A percentile compares a stretch with the other conserved stretches of the same genome.
phyloP scores from a whole-genome alignment of 148 eudicot species.

The Diospyros kaki region DNA sequence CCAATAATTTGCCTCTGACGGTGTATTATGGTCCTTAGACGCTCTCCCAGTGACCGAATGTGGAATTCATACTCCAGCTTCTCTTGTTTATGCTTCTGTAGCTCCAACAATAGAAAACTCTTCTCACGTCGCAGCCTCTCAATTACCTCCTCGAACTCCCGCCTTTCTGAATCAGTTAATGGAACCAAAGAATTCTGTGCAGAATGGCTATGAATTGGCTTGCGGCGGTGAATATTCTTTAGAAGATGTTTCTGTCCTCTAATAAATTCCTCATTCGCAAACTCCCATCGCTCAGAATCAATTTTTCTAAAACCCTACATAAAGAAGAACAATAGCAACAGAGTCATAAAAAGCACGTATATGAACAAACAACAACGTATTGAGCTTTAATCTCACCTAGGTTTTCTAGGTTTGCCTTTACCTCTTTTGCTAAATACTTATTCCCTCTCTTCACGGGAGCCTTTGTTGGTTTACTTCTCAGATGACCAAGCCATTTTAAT shows the following conservation, averaged over 20 bases:
- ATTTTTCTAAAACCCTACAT: constrained; percentile 44
- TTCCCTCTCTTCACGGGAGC: too few relatives aligned
- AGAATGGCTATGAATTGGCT: constrained; percentile 53
- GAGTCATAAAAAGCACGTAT: neutral
- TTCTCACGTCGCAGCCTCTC: constrained; percentile 31
- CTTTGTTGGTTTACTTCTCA: too few relatives aligned
- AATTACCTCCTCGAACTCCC: constrained; percentile 30
- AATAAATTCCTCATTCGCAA: constrained; percentile 49
- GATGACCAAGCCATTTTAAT: too few relatives aligned
- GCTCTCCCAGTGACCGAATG: constrained; percentile 26
- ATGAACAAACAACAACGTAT: too few relatives aligned
- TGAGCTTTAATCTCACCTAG: too few relatives aligned
- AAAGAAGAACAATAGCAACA: neutral
- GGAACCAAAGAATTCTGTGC: constrained; percentile 17
- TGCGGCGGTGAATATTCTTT: constrained; percentile 42
- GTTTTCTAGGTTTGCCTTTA: too few relatives aligned
- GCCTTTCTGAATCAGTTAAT: constrained; percentile 30
- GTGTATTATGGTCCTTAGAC: constrained; percentile 18
- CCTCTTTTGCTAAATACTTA: too few relatives aligned
- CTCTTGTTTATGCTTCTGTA: constrained; percentile 26
- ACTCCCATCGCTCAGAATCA: constrained; percentile 60
- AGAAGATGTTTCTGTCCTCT: constrained; percentile 44
- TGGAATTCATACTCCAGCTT: constrained; percentile 22
- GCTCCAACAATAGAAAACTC: constrained; percentile 22
- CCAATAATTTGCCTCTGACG: constrained; percentile 31